phyloP scores from a whole-genome alignment of 768 basidiomycete genomes.

The Collybia sordida region DNA sequence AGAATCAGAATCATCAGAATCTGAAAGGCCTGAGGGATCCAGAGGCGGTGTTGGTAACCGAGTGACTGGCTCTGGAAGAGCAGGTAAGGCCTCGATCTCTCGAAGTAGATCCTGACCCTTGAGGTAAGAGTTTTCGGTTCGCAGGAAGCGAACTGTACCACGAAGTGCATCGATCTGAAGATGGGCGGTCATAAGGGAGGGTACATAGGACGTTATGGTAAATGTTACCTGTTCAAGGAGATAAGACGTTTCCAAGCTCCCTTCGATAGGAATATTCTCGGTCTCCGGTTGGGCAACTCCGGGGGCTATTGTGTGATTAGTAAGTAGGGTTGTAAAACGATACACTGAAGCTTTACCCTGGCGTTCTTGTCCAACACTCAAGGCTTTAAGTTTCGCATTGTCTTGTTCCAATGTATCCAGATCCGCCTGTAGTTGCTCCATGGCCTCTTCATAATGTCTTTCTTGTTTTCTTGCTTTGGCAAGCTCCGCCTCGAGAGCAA shows the following conservation, averaged over 20 bases:
- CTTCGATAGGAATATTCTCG: conserved; percentile 70
- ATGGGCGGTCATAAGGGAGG: conserved; percentile 7
- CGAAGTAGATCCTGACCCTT: conserved; percentile 88
- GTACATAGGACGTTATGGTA: neutral
- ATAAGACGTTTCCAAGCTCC: conserved; percentile 84
- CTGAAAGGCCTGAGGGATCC: conserved; percentile 63
- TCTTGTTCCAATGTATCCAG: conserved; percentile 87
- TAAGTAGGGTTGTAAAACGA: neutral
- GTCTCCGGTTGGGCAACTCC: conserved; percentile 52
- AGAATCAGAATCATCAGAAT: conserved; percentile 62
- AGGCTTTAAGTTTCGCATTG: conserved; percentile 75
- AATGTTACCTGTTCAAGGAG: conserved; percentile 77
- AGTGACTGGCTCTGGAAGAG: conserved; percentile 48
- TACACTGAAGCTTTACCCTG: conserved; percentile 50
- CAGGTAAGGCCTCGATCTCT: conserved; percentile 75
- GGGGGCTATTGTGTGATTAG: conserved; percentile 27
- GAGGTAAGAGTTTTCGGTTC: conserved; percentile 90
- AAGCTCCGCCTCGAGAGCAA: conserved; percentile 79
- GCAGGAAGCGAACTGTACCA: conserved; percentile 88
- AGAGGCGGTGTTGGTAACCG: conserved; percentile 65
- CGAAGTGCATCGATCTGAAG: conserved; percentile 85
- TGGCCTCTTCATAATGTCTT: conserved; percentile 86
- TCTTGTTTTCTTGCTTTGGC: conserved; percentile 85
- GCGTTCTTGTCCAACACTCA: conserved; percentile 65
- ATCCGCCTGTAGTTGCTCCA: conserved; percentile 90